A percentile compares a stretch with the other conserved stretches of the same genome.
These are phyloP conservation scores for Neonectria ditissima DNA, from an alignment of 2,329 filamentous ascomycete genomes.

Conservation along the genomic window DNA sequence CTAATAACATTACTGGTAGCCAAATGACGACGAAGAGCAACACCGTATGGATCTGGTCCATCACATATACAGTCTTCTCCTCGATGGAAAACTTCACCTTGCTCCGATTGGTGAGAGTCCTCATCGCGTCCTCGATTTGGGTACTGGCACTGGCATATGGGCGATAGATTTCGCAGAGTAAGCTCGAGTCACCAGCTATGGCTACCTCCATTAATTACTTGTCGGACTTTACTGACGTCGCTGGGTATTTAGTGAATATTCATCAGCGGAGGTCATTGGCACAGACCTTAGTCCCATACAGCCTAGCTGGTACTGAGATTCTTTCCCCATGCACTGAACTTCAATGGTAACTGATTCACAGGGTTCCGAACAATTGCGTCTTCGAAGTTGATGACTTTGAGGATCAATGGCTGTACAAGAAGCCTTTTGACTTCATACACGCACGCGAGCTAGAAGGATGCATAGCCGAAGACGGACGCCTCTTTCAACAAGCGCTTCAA, in stretches of 20 bases:
- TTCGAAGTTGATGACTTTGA: conserved; percentile 10
- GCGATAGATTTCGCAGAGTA: background rate
- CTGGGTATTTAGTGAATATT: background rate
- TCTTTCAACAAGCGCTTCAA: background rate
- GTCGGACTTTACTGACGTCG: background rate
- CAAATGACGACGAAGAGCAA: conserved; percentile 31
- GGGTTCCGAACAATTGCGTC: background rate
- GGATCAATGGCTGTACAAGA: background rate
- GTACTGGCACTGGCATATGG: conserved; percentile 23
- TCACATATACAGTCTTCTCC: conserved; percentile 30
- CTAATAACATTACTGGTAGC: background rate
- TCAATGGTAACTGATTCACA: background rate
- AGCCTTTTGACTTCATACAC: background rate
- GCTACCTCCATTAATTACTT: background rate
- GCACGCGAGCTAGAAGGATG: background rate
- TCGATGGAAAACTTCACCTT: conserved; percentile 26
- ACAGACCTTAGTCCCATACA: background rate
- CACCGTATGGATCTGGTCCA: conserved; percentile 33
- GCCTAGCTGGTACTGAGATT: background rate
- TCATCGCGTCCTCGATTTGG: conserved; percentile 31
- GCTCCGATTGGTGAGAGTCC: conserved; percentile 13
- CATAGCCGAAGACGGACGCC: background rate
- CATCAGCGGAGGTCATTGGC: background rate
- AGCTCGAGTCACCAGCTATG: background rate
- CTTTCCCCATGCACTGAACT: background rate